Conservation (phyloP, 2,329 filamentous ascomycete genomes). For the Aureobasidium sp. region DNA sequence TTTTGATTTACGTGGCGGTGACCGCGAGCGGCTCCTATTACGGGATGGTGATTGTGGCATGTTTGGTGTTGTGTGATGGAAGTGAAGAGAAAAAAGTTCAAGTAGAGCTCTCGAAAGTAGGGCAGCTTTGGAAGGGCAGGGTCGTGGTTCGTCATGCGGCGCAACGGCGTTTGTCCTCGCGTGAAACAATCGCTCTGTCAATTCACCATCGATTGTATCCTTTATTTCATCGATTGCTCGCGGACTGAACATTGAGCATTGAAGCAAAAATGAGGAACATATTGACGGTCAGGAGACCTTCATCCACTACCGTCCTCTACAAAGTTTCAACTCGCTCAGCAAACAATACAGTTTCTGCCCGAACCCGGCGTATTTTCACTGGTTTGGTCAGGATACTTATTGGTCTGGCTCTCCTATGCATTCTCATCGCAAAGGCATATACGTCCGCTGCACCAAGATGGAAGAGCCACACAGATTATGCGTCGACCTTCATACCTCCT, state of each 20-base stretch:
- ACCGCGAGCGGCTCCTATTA: conserved; percentile 25
- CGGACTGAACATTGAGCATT: too few species aligned
- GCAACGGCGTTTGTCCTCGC: not conserved
- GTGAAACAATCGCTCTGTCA: not conserved
- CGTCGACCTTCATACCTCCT: conserved; percentile 14
- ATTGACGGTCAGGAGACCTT: conserved; percentile 34
- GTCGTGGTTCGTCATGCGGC: conserved; percentile 1
- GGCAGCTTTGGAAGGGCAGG: not conserved
- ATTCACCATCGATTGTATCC: not conserved
- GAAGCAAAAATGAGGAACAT: conserved; percentile 18
- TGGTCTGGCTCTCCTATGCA: conserved; percentile 34
- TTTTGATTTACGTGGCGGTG: conserved; percentile 28
- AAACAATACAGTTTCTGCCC: conserved; percentile 40
- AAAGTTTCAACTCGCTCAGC: conserved; percentile 74
- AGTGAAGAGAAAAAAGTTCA: not conserved
- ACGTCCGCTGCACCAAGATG: not conserved
- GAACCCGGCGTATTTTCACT: conserved; percentile 37
- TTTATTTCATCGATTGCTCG: too few species aligned
- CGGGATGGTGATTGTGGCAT: conserved; percentile 2
- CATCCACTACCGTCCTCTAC: conserved; percentile 85
- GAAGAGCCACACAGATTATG: conserved; percentile 6
- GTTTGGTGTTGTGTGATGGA: not conserved
- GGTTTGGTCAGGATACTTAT: conserved; percentile 40
- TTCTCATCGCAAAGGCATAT: conserved; percentile 24
- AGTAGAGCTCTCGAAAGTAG: not conserved